Percentiles rank a stretch among this genome's conserved stretches.
Conservation (phyloP, 1,284 basidiomycete species). For the Austroboletus novae-zelandiae region DNA sequence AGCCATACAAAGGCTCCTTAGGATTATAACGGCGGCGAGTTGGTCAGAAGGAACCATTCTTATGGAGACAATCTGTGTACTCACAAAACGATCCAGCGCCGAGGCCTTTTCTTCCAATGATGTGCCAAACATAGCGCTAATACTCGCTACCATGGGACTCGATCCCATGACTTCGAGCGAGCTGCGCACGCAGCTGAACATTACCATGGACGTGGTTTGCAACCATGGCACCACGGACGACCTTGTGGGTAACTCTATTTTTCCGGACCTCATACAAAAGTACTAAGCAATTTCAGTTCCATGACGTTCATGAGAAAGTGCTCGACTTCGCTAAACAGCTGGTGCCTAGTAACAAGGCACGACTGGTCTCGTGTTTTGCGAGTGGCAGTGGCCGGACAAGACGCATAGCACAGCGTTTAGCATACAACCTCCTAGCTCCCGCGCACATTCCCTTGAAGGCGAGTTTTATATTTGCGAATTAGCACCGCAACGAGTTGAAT, state of each 20-base stretch:
- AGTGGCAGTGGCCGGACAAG: constrained; percentile 47
- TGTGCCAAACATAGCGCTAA: constrained; percentile 48
- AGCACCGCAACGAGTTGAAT: background rate
- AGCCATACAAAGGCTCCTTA: constrained; percentile 41
- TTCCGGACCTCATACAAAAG: background rate
- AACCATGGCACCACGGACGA: constrained; percentile 31
- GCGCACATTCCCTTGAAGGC: constrained; percentile 31
- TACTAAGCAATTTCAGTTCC: constrained; percentile 40
- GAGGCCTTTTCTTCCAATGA: constrained; percentile 38
- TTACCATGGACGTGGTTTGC: constrained; percentile 47
- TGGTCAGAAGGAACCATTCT: constrained; percentile 37
- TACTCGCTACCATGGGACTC: constrained; percentile 53
- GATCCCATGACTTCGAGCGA: constrained; percentile 48
- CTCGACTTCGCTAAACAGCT: constrained; percentile 37
- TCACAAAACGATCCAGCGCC: constrained; percentile 30
- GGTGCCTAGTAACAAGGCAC: constrained; percentile 43
- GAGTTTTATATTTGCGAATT: constrained; percentile 3
- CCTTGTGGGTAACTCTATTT: constrained; percentile 31
- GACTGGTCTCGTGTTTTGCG: constrained; percentile 50
- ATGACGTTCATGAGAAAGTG: constrained; percentile 44
- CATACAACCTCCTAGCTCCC: constrained; percentile 43
- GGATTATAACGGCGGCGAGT: constrained; percentile 44
- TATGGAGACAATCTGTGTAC: background rate
- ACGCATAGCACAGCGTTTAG: constrained; percentile 56
- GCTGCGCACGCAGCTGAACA: constrained; percentile 44